Evolutionary conservation across 2,329 filamentous ascomycete species (phyloP).

Genomic region (Aspergillus calidoustus): DNA sequence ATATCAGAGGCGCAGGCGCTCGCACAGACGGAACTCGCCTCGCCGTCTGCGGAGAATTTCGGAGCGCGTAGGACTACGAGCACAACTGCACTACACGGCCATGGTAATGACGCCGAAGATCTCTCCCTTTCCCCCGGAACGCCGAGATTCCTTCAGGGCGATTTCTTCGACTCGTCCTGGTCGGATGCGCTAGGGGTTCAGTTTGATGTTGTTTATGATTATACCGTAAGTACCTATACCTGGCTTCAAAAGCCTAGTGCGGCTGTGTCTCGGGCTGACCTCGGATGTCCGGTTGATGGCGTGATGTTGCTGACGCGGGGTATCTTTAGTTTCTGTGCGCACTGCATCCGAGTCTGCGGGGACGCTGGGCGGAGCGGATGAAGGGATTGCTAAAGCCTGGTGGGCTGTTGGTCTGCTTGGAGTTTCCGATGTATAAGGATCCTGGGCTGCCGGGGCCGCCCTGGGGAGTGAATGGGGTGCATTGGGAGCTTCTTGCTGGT

Average conservation of each 20-base stretch:
- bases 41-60: slow-evolving; percentile 27
- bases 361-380: slow-evolving; percentile 60
- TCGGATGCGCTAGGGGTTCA: background rate
- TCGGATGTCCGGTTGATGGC: background rate
- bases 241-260: background rate
- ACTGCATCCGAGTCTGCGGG: slow-evolving; percentile 58
- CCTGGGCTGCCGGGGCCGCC: slow-evolving; percentile 43
- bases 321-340: slow-evolving; percentile 66
- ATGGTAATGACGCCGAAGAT: background rate
- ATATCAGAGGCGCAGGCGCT: slow-evolving; percentile 29
- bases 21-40: slow-evolving; percentile 23
- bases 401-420: slow-evolving; percentile 54
- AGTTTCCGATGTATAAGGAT: slow-evolving; percentile 49
- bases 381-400: slow-evolving; percentile 4
- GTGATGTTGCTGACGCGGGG: no score
- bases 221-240: slow-evolving; percentile 53
- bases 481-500: slow-evolving; percentile 41
- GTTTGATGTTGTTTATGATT: slow-evolving; percentile 29
- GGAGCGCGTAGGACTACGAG: background rate
- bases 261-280: background rate
- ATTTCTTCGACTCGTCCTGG: slow-evolving; percentile 41
- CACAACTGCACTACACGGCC: no score
- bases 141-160: slow-evolving; percentile 63
- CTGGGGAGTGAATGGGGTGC: slow-evolving; percentile 44
- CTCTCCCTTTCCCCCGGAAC: background rate